Evolutionary conservation across 352 stramenopile genomes (phyloP).

Genomic region (Pythium apleroticum): DNA sequence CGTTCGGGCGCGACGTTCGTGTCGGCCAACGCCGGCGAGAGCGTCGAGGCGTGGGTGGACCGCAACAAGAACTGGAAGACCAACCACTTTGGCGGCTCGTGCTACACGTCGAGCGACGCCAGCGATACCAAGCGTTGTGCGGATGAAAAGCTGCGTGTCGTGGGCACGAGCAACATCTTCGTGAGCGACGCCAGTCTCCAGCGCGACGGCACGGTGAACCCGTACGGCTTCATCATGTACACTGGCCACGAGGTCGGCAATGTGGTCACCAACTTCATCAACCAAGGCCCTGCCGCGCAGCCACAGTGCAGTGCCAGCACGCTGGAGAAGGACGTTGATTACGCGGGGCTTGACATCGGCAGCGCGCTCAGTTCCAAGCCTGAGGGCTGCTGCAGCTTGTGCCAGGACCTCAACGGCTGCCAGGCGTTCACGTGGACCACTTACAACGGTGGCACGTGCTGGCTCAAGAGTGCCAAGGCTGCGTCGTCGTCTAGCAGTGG

Average conservation of each 20-base stretch:
- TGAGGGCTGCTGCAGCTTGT: constrained; percentile 40
- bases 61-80: constrained; percentile 29
- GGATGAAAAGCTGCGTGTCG: constrained; percentile 54
- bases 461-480: constrained; percentile 46
- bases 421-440: constrained; percentile 48
- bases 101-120: constrained; percentile 58
- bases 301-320: constrained; percentile 4
- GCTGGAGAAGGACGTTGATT: too few relatives aligned
- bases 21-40: constrained; percentile 31
- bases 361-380: constrained; percentile 28
- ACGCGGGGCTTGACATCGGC: too few relatives aligned
- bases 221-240: constrained; percentile 80
- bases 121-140: constrained; percentile 49
- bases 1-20: constrained; percentile 48
- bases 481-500: not conserved
- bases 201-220: constrained; percentile 67
- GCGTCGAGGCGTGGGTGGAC: constrained; percentile 44
- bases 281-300: not conserved
- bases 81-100: constrained; percentile 71
- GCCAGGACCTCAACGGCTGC: constrained; percentile 27
- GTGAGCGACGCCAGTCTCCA: constrained; percentile 58
- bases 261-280: constrained; percentile 36
- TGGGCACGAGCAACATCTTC: constrained; percentile 69
- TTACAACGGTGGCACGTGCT: constrained; percentile 22
- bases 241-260: constrained; percentile 46